Conservation (phyloP, 2,329 filamentous ascomycete species). For the Drechslerella stenobrocha region DNA sequence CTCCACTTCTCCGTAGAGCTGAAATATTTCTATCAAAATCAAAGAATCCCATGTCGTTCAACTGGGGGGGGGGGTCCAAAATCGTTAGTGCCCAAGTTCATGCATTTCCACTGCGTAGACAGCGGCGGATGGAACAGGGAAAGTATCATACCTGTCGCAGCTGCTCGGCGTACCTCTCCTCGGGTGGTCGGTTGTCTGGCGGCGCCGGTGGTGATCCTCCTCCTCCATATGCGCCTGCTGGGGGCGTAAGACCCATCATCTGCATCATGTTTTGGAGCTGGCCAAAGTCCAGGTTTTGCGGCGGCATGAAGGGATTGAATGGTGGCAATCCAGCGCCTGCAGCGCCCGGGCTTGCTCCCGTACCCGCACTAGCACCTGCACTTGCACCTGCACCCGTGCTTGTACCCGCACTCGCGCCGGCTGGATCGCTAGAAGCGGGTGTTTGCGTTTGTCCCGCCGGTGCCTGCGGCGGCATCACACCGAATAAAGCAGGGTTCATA, state of each 20-base stretch:
- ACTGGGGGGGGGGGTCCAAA: slow-evolving; percentile 61
- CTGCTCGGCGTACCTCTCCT: slow-evolving; percentile 89
- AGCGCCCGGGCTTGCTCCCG: slow-evolving; percentile 49
- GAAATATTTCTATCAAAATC: slow-evolving; percentile 93
- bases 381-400: too few species aligned
- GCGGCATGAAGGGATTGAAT: slow-evolving; percentile 62
- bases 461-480: slow-evolving; percentile 54
- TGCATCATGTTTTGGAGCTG: slow-evolving; percentile 64
- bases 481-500: slow-evolving; percentile 33
- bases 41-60: slow-evolving; percentile 99
- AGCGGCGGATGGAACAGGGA: neutral
- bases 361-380: too few species aligned
- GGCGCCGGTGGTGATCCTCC: slow-evolving; percentile 60
- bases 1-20: slow-evolving; percentile 82
- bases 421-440: slow-evolving; percentile 11
- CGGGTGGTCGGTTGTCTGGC: slow-evolving; percentile 81
- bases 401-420: slow-evolving; percentile 47
- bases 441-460: slow-evolving; percentile 53
- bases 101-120: neutral
- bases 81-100: too few species aligned
- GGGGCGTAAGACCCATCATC: slow-evolving; percentile 54
- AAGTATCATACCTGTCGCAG: slow-evolving; percentile 61
- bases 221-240: slow-evolving; percentile 49
- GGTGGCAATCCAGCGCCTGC: slow-evolving; percentile 52
- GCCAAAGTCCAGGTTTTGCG: slow-evolving; percentile 65